Percentiles rank a stretch among this genome's conserved stretches.
These are phyloP conservation scores for Rhizopus microsporus DNA, from an alignment of 371 early-diverging fungal species.

Conservation along the genomic window DNA sequence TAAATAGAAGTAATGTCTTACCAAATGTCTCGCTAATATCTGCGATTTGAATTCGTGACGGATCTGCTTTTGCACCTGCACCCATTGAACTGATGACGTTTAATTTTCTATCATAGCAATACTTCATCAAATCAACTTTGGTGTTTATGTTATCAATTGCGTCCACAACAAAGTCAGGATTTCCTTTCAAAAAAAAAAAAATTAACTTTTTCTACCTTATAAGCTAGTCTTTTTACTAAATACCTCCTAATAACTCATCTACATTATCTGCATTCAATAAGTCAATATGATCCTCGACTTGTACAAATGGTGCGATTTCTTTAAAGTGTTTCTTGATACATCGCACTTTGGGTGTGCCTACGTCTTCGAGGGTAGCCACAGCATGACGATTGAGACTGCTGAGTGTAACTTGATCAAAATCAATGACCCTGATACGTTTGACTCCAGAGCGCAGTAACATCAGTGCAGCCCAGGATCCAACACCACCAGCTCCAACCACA, in stretches of 20 bases:
- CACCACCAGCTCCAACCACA: slow-evolving; percentile 95
- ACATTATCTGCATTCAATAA: slow-evolving; percentile 77
- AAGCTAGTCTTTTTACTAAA: background rate
- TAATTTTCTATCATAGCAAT: slow-evolving; percentile 74
- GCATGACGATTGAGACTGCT: slow-evolving; percentile 92
- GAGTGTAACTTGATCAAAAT: slow-evolving; percentile 95
- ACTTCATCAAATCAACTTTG: slow-evolving; percentile 84
- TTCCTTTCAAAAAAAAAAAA: slow-evolving; percentile 25
- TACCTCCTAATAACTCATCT: slow-evolving; percentile 67
- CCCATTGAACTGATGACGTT: slow-evolving; percentile 91
- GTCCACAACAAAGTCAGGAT: slow-evolving; percentile 83
- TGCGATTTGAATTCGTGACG: slow-evolving; percentile 90
- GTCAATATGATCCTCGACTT: slow-evolving; percentile 77
- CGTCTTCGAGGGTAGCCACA: slow-evolving; percentile 83
- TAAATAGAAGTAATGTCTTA: slow-evolving; percentile 19
- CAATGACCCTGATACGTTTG: slow-evolving; percentile 84
- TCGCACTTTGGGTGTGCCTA: slow-evolving; percentile 86
- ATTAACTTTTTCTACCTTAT: background rate
- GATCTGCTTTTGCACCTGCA: slow-evolving; percentile 93
- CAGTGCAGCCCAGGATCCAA: slow-evolving; percentile 90
- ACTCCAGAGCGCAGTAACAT: slow-evolving; percentile 93
- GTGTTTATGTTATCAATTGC: slow-evolving; percentile 95
- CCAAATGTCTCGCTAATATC: slow-evolving; percentile 92
- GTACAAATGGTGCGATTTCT: slow-evolving; percentile 76
- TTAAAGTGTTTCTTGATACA: slow-evolving; percentile 73